A percentile compares a stretch with the other conserved stretches of the same genome.
These are phyloP conservation scores for Geoglossum glabrum DNA, from an alignment of 495 filamentous ascomycete species.

Conservation along the genomic window DNA sequence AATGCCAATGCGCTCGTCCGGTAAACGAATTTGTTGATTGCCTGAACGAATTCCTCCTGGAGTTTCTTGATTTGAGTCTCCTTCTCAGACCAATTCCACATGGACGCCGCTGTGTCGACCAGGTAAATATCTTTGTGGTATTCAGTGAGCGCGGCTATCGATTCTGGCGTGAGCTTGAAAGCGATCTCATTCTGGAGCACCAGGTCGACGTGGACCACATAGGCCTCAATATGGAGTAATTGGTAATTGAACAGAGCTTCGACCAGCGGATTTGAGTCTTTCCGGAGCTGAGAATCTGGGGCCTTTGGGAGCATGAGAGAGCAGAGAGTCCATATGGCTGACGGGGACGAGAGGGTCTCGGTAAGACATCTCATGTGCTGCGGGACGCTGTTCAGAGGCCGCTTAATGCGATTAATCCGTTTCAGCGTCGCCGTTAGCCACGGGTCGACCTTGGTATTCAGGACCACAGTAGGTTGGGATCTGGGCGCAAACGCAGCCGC, in stretches of 20 bases:
- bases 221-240: slow-evolving; percentile 87
- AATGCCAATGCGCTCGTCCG: slow-evolving; percentile 74
- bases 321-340: slow-evolving; percentile 88
- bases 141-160: slow-evolving; percentile 85
- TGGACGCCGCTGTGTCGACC: slow-evolving; percentile 68
- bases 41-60: slow-evolving; percentile 93
- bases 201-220: slow-evolving; percentile 98
- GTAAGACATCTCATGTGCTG: slow-evolving; percentile 95
- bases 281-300: slow-evolving; percentile 69
- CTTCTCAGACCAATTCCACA: slow-evolving; percentile 95
- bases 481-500: slow-evolving; percentile 92
- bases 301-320: slow-evolving; percentile 88
- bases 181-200: slow-evolving; percentile 94
- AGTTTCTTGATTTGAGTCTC: slow-evolving; percentile 89
- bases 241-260: slow-evolving; percentile 89
- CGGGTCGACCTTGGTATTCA: slow-evolving; percentile 84
- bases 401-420: slow-evolving; percentile 92
- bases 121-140: slow-evolving; percentile 97
- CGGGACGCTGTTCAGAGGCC: slow-evolving; percentile 89
- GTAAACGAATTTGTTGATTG: slow-evolving; percentile 94
- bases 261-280: slow-evolving; percentile 69
- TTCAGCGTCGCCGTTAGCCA: slow-evolving; percentile 96
- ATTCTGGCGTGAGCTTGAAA: slow-evolving; percentile 94
- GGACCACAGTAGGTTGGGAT: slow-evolving; percentile 84
- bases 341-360: slow-evolving; percentile 76